phyloP scores from a whole-genome alignment of 345 rosid genomes.

The Ceriops zippeliana region DNA sequence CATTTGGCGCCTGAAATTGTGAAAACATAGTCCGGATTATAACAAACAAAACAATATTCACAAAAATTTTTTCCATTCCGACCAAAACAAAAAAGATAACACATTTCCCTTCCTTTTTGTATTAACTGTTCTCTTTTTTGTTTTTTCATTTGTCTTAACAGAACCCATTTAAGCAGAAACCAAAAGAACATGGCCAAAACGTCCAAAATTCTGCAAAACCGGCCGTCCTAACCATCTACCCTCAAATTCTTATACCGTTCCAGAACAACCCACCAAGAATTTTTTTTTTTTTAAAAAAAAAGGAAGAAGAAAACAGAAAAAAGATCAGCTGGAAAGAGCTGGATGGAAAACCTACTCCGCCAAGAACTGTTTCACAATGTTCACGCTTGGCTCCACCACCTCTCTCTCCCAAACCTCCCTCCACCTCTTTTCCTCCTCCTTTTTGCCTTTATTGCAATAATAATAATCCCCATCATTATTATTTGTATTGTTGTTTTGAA shows the following conservation, averaged over 20 bases:
- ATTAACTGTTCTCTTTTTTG: not conserved
- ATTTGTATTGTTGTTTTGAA: not conserved
- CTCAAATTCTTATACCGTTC: not conserved
- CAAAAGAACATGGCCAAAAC: not conserved
- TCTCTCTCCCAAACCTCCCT: slow-evolving; percentile 60
- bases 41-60: not conserved
- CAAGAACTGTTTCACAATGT: slow-evolving; percentile 69
- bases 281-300: too few relatives aligned
- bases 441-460: not conserved
- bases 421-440: slow-evolving; percentile 34
- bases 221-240: slow-evolving; percentile 1
- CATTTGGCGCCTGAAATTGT: too few relatives aligned
- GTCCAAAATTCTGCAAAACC: slow-evolving; percentile 19
- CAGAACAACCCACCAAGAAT: too few relatives aligned
- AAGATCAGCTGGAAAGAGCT: slow-evolving; percentile 33
- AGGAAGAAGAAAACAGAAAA: not conserved
- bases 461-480: not conserved
- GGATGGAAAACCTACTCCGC: slow-evolving; percentile 52
- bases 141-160: not conserved
- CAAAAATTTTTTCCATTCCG: not conserved
- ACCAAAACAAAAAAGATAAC: too few relatives aligned
- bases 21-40: not conserved
- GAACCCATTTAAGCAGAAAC: not conserved
- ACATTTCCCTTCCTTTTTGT: too few relatives aligned
- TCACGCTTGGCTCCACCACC: slow-evolving; percentile 60